Percentiles rank a stretch among this genome's conserved stretches.
Conservation (phyloP, 2,329 filamentous ascomycete genomes). For the Colletotrichum liriopes region DNA sequence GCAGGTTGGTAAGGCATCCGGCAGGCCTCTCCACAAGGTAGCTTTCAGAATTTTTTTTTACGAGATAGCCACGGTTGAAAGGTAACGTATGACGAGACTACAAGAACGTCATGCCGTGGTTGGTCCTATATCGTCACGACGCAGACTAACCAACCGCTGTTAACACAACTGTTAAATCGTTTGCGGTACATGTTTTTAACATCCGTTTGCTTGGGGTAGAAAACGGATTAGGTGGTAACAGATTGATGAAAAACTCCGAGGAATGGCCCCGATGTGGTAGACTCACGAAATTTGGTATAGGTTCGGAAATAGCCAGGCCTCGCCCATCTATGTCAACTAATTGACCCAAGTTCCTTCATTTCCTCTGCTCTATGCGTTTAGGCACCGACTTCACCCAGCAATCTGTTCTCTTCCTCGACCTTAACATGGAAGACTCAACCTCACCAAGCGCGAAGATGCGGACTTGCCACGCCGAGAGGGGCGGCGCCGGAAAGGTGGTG, state of each 20-base stretch:
- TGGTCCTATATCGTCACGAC: background rate
- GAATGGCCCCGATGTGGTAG: background rate
- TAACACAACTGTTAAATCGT: background rate
- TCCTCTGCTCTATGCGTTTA: background rate
- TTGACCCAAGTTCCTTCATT: background rate
- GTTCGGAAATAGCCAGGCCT: background rate
- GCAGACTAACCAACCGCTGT: background rate
- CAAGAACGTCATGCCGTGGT: background rate
- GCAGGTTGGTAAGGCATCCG: background rate
- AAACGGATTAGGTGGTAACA: background rate
- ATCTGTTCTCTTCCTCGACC: background rate
- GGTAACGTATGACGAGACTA: background rate
- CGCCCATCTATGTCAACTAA: background rate
- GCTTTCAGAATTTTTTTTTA: background rate
- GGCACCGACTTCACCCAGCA: background rate
- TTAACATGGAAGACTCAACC: background rate
- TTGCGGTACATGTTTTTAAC: background rate
- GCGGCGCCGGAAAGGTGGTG: background rate
- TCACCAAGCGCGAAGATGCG: background rate
- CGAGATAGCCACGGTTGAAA: background rate
- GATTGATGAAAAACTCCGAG: background rate
- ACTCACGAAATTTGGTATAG: background rate
- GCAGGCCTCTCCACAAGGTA: background rate
- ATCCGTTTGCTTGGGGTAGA: background rate
- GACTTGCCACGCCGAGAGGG: background rate